Conservation (phyloP, 306 rosid species). For the Gleditsia sinensis region DNA sequence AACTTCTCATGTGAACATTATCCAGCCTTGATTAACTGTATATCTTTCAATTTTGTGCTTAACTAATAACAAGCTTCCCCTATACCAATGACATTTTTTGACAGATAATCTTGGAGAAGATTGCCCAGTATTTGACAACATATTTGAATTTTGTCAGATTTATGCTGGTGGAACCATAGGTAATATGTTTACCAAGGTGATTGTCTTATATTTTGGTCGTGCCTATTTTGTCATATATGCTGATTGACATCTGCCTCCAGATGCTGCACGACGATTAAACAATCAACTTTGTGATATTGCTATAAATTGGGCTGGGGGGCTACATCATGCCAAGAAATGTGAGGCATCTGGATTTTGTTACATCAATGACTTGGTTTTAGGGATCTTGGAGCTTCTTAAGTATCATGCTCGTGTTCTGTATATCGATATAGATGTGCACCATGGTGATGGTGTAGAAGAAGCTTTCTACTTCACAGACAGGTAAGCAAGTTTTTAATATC, state of each 20-base stretch:
- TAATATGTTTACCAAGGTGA: slow-evolving; percentile 32
- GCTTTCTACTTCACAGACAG: slow-evolving; percentile 98
- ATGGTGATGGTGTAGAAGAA: slow-evolving; percentile 99
- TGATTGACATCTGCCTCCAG: slow-evolving; percentile 48
- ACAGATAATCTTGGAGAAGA: slow-evolving; percentile 99
- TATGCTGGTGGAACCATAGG: slow-evolving; percentile 99
- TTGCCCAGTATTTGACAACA: slow-evolving; percentile 94
- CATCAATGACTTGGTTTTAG: slow-evolving; percentile 96
- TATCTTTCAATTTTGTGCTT: slow-evolving; percentile 15
- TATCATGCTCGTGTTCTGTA: slow-evolving; percentile 93
- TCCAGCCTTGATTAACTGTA: slow-evolving; percentile 1
- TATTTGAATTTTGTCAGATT: slow-evolving; percentile 97
- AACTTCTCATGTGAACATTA: not conserved
- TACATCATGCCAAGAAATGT: slow-evolving; percentile 99
- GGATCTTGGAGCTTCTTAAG: slow-evolving; percentile 95
- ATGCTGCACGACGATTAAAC: slow-evolving; percentile 95
- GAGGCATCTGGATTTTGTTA: slow-evolving; percentile 99
- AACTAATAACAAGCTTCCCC: slow-evolving; percentile 22
- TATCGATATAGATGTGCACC: slow-evolving; percentile 98
- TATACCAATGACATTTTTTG: slow-evolving; percentile 21
- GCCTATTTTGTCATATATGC: slow-evolving; percentile 22
- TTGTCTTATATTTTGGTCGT: slow-evolving; percentile 16
- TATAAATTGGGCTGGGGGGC: slow-evolving; percentile 99
- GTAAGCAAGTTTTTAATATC: slow-evolving; percentile 43
- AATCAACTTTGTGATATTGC: slow-evolving; percentile 92